These are phyloP conservation scores for Nigrograna mackinnonii DNA, from an alignment of 2,329 filamentous ascomycete genomes.

Conservation along the genomic window DNA sequence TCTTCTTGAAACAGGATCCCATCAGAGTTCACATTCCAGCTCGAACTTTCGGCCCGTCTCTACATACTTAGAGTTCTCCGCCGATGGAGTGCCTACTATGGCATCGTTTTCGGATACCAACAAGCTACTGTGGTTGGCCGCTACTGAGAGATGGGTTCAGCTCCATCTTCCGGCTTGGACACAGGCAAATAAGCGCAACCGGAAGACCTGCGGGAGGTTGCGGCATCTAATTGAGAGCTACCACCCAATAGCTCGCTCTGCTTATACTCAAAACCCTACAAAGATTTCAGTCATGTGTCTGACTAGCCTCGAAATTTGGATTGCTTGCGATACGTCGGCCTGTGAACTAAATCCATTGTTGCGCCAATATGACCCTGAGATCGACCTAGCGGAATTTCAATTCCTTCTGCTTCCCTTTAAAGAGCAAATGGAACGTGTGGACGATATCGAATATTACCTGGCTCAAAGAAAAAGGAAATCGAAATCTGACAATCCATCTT, in stretches of 20 bases:
- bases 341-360: constrained; percentile 46
- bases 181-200: constrained; percentile 15
- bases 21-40: neutral
- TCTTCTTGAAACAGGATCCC: constrained; percentile 9
- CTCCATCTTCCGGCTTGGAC: constrained; percentile 46
- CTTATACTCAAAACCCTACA: constrained; percentile 51
- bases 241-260: constrained; percentile 8
- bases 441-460: constrained; percentile 54
- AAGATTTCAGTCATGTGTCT: constrained; percentile 59
- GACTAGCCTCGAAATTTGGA: constrained; percentile 62
- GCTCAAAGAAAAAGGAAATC: constrained; percentile 26
- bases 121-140: constrained; percentile 30
- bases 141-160: constrained; percentile 57
- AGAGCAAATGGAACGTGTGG: constrained; percentile 52
- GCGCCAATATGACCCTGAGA: constrained; percentile 49
- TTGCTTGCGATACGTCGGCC: constrained; percentile 57
- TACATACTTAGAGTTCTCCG: constrained; percentile 8
- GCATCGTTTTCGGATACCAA: constrained; percentile 14
- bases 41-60: constrained; percentile 14
- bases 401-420: constrained; percentile 50
- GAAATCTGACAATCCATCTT: constrained; percentile 18
- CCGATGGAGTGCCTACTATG: constrained; percentile 9
- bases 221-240: constrained; percentile 19
- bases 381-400: constrained; percentile 46
- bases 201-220: constrained; percentile 24